phyloP scores from a whole-genome alignment of 1,284 basidiomycete genomes.

The Xerocomus amazonicus region DNA sequence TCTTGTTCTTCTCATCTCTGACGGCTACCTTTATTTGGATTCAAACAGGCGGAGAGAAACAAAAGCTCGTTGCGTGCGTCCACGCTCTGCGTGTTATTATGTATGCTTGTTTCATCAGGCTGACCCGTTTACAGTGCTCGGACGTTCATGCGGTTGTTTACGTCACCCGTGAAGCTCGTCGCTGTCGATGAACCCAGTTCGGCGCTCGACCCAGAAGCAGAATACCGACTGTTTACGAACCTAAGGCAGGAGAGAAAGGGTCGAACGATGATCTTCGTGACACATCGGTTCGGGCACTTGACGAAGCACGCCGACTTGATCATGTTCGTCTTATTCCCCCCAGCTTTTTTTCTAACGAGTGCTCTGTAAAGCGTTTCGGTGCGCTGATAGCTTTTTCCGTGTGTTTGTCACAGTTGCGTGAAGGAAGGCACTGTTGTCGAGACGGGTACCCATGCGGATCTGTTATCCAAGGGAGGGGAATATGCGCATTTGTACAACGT shows the following conservation, averaged over 20 bases:
- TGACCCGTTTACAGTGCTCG: conserved; percentile 27
- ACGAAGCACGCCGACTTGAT: conserved; percentile 62
- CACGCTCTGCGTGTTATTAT: not conserved
- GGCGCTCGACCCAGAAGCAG: conserved; percentile 49
- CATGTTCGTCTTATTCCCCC: conserved; percentile 46
- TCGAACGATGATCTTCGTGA: conserved; percentile 67
- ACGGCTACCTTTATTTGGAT: not conserved
- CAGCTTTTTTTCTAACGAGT: not conserved
- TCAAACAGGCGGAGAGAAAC: conserved; percentile 39
- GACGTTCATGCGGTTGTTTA: conserved; percentile 44
- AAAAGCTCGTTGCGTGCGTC: conserved; percentile 41
- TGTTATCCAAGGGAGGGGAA: conserved; percentile 45
- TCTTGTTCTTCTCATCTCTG: not conserved
- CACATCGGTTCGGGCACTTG: conserved; percentile 65
- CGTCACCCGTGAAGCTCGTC: conserved; percentile 41
- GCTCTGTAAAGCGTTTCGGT: not conserved
- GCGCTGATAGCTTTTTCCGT: not conserved
- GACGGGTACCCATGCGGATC: conserved; percentile 48
- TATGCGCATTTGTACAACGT: conserved; percentile 55
- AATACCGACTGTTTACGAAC: conserved; percentile 49
- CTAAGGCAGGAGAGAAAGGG: conserved; percentile 48
- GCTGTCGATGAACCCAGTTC: conserved; percentile 54
- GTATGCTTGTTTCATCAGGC: not conserved
- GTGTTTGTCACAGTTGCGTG: conserved; percentile 46
- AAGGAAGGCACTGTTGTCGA: conserved; percentile 54